A percentile compares a stretch with the other conserved stretches of the same genome.
These are phyloP conservation scores for Herpetomonas samuelpessoai DNA, from an alignment of 208 protist genomes.

Conservation along the genomic window DNA sequence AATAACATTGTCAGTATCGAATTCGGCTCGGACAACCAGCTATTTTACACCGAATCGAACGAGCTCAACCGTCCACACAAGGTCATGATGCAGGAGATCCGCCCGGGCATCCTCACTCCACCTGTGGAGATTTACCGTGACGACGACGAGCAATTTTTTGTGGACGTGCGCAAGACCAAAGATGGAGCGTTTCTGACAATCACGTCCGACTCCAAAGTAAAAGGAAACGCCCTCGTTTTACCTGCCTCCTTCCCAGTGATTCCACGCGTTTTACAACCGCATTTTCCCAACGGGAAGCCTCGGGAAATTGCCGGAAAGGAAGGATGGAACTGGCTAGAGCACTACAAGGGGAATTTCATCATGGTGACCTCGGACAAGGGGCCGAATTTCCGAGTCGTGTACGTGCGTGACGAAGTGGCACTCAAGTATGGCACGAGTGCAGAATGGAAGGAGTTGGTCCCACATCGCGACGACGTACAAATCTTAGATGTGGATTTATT, in stretches of 20 bases:
- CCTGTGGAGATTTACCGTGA: slow-evolving; percentile 86
- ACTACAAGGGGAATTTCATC: slow-evolving; percentile 83
- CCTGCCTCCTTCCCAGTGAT: slow-evolving; percentile 84
- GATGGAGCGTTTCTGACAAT: slow-evolving; percentile 81
- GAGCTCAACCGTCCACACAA: slow-evolving; percentile 82
- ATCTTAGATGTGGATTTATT: slow-evolving; percentile 90
- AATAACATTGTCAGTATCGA: slow-evolving; percentile 91
- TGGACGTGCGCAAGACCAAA: slow-evolving; percentile 88
- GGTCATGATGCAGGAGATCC: slow-evolving; percentile 89
- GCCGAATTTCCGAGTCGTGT: slow-evolving; percentile 76
- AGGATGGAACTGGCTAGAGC: slow-evolving; percentile 88
- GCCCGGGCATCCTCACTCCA: slow-evolving; percentile 78
- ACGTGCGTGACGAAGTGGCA: slow-evolving; percentile 81
- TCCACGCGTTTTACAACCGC: slow-evolving; percentile 49
- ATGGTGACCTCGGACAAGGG: slow-evolving; percentile 86
- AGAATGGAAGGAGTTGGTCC: slow-evolving; percentile 85
- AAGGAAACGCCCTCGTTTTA: slow-evolving; percentile 67
- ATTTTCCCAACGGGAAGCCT: slow-evolving; percentile 68
- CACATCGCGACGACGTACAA: slow-evolving; percentile 77
- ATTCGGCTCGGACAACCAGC: slow-evolving; percentile 79
- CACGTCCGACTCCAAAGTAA: slow-evolving; percentile 89
- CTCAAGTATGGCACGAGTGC: slow-evolving; percentile 49
- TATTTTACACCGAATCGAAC: slow-evolving; percentile 92
- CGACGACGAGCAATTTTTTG: slow-evolving; percentile 88
- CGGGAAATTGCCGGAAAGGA: slow-evolving; percentile 78